Evolutionary conservation across 306 rosid genomes (phyloP).

Genomic region (Bauhinia variegata): DNA sequence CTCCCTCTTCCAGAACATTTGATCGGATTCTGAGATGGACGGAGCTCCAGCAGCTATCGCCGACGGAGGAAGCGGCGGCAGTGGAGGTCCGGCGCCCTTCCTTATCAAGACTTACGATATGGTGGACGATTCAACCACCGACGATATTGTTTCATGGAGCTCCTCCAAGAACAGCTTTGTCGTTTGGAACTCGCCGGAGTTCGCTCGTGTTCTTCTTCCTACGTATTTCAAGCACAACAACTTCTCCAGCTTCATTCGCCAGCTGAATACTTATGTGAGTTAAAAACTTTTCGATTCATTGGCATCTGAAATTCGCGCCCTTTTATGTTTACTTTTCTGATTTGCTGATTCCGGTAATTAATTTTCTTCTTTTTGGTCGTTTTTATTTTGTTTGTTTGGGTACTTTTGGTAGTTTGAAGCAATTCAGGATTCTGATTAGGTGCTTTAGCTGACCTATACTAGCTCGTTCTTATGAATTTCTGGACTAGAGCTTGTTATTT

Average conservation of each 20-base stretch:
- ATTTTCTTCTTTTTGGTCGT: too few relatives aligned
- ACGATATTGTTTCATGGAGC: slow-evolving; percentile 92
- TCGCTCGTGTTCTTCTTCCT: slow-evolving; percentile 80
- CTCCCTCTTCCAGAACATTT: slow-evolving; percentile 24
- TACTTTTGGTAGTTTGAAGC: not conserved
- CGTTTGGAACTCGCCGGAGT: slow-evolving; percentile 94
- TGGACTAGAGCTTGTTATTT: not conserved
- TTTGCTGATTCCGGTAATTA: not conserved
- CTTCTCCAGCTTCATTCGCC: slow-evolving; percentile 98
- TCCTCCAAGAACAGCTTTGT: slow-evolving; percentile 70
- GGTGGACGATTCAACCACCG: slow-evolving; percentile 82
- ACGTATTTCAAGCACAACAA: slow-evolving; percentile 92
- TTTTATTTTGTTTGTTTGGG: too few relatives aligned
- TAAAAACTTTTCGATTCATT: not conserved
- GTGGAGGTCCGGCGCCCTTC: slow-evolving; percentile 89
- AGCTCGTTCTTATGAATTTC: too few relatives aligned
- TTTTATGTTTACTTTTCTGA: not conserved
- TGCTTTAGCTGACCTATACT: not conserved
- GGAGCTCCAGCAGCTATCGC: slow-evolving; percentile 36
- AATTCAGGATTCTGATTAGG: not conserved
- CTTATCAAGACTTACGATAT: slow-evolving; percentile 83
- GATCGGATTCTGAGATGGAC: slow-evolving; percentile 46
- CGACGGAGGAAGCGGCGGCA: slow-evolving; percentile 33
- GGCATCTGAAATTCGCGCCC: not conserved
- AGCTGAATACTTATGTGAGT: slow-evolving; percentile 93